Conservation (phyloP, 176 grass and related monocot genomes). For the Hordeum marinum region DNA sequence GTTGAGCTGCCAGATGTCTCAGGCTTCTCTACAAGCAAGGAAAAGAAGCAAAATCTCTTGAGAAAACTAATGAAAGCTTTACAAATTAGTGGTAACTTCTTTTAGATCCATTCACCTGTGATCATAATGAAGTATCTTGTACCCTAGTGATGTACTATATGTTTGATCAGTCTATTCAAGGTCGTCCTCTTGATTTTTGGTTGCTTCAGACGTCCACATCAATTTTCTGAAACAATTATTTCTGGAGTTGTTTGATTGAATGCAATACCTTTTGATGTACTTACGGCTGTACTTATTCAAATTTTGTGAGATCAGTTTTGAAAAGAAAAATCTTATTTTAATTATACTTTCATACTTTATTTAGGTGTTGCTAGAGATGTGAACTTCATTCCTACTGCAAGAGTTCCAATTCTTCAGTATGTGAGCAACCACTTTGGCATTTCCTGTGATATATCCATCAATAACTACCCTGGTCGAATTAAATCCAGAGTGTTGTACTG, state of each 20-base stretch:
- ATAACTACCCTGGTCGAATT: conserved; percentile 61
- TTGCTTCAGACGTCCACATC: too few species aligned
- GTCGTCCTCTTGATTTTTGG: too few species aligned
- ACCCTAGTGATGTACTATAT: background rate
- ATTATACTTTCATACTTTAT: conserved; percentile 13
- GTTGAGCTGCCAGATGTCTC: conserved; percentile 21
- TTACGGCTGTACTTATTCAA: background rate
- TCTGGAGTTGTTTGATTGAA: background rate
- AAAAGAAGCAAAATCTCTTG: conserved; percentile 38
- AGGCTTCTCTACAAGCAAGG: conserved; percentile 15
- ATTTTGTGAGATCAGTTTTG: background rate
- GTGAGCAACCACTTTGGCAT: conserved; percentile 49
- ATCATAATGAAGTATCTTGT: conserved; percentile 7
- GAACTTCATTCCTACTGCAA: conserved; percentile 67
- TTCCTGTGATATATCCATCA: conserved; percentile 76
- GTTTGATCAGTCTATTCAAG: background rate
- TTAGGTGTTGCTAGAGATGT: conserved; percentile 51
- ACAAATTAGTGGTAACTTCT: conserved; percentile 43
- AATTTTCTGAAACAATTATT: too few species aligned
- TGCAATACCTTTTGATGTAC: background rate
- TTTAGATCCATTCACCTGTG: background rate
- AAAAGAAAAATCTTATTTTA: background rate
- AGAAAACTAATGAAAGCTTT: conserved; percentile 47
- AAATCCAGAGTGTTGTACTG: conserved; percentile 77
- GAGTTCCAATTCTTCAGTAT: conserved; percentile 80